phyloP scores from a whole-genome alignment of 176 grass and related monocot species.

The Cocos nucifera region DNA sequence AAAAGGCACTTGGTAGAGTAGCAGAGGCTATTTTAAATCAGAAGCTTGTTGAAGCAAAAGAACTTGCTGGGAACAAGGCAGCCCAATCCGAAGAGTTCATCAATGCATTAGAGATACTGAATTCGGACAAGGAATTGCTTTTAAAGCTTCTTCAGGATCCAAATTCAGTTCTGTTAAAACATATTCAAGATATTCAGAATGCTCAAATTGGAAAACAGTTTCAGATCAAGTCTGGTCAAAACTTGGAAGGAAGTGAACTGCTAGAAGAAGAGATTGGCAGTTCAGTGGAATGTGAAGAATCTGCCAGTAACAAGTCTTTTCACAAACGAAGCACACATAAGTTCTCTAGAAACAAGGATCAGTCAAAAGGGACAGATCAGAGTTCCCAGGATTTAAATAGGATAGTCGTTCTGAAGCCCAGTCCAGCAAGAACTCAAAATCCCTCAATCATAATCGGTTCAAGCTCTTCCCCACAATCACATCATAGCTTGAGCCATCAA shows the following conservation, averaged over 20 bases:
- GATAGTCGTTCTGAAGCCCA: slow-evolving; percentile 88
- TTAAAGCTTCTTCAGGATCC: slow-evolving; percentile 68
- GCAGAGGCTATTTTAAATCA: slow-evolving; percentile 51
- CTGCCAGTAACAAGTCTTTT: slow-evolving; percentile 19
- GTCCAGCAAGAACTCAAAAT: slow-evolving; percentile 6
- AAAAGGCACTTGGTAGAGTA: slow-evolving; percentile 57
- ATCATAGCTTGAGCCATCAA: too few species aligned
- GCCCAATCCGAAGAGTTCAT: slow-evolving; percentile 44
- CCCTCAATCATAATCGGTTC: background rate
- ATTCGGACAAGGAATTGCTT: slow-evolving; percentile 51
- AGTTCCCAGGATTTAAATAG: slow-evolving; percentile 44
- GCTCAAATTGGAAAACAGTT: slow-evolving; percentile 24
- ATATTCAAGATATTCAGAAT: slow-evolving; percentile 42
- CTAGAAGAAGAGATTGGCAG: slow-evolving; percentile 13
- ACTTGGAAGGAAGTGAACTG: slow-evolving; percentile 21
- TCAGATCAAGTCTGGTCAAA: slow-evolving; percentile 19
- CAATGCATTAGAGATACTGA: slow-evolving; percentile 42
- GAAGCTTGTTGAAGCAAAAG: slow-evolving; percentile 32
- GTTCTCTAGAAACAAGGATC: slow-evolving; percentile 56
- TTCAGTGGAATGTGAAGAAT: slow-evolving; percentile 20
- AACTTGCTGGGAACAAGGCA: slow-evolving; percentile 14
- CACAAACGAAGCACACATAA: slow-evolving; percentile 31
- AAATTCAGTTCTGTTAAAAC: slow-evolving; percentile 48
- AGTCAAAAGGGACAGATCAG: slow-evolving; percentile 33
- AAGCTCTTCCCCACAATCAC: too few species aligned